These are phyloP conservation scores for Fusarium lyarnte DNA, from an alignment of 2,329 filamentous ascomycete species.

Conservation along the genomic window DNA sequence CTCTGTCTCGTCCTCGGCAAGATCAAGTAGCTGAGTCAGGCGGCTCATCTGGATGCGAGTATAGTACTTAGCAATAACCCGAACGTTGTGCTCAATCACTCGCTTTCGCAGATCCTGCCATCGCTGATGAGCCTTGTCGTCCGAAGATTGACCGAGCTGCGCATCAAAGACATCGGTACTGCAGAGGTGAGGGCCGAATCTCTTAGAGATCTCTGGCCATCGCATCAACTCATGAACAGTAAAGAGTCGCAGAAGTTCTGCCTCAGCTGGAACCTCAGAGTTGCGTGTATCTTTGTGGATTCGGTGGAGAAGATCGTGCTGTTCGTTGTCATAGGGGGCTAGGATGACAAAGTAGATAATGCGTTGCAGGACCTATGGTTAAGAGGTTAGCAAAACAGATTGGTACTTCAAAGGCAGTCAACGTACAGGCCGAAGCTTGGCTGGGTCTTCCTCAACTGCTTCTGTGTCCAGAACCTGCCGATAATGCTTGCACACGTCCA, in stretches of 20 bases:
- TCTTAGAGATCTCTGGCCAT: constrained; percentile 91
- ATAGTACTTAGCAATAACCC: constrained; percentile 98
- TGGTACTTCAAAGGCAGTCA: not conserved
- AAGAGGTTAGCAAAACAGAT: constrained; percentile 21
- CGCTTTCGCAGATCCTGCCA: constrained; percentile 98
- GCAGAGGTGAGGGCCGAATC: constrained; percentile 89
- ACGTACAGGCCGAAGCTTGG: constrained; percentile 84
- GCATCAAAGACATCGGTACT: constrained; percentile 89
- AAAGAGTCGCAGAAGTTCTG: constrained; percentile 90
- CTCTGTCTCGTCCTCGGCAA: constrained; percentile 95
- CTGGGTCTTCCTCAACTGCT: constrained; percentile 88
- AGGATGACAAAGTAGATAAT: constrained; percentile 98
- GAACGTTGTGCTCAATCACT: constrained; percentile 98
- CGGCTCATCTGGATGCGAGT: constrained; percentile 94
- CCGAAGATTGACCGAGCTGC: constrained; percentile 69
- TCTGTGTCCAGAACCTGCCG: constrained; percentile 96
- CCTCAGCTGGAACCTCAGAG: constrained; percentile 78
- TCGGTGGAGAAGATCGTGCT: constrained; percentile 95
- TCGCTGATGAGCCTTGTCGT: constrained; percentile 83
- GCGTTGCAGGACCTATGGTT: constrained; percentile 79
- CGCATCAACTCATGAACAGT: constrained; percentile 97
- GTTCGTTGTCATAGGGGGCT: constrained; percentile 97
- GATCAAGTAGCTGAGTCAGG: constrained; percentile 87
- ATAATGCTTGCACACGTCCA: constrained; percentile 98
- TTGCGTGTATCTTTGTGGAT: constrained; percentile 88